These are phyloP conservation scores for Boletus hoseneyae DNA, from an alignment of 1,284 basidiomycete genomes.

Conservation along the genomic window DNA sequence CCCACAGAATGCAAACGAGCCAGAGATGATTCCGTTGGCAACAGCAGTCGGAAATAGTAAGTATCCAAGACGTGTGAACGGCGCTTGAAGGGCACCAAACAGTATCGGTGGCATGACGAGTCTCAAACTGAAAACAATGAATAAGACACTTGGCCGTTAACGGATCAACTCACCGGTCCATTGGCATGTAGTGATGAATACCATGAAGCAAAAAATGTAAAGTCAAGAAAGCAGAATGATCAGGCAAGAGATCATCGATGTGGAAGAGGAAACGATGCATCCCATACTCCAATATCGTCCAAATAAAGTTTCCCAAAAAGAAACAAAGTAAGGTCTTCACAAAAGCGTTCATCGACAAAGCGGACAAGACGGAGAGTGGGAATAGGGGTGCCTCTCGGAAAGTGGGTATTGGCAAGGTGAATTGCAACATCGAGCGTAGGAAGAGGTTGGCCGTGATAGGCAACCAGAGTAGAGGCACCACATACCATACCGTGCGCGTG, in stretches of 20 bases:
- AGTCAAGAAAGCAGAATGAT: constrained; percentile 75
- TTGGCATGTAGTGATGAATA: constrained; percentile 96
- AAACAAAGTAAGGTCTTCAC: constrained; percentile 62
- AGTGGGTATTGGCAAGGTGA: constrained; percentile 59
- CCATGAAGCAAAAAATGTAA: constrained; percentile 96
- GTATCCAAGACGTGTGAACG: constrained; percentile 89
- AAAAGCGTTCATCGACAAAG: constrained; percentile 47
- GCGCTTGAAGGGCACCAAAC: constrained; percentile 77
- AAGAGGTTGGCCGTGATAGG: constrained; percentile 86
- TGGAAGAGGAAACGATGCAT: constrained; percentile 99
- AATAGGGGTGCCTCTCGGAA: constrained; percentile 55
- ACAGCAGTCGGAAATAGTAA: constrained; percentile 78
- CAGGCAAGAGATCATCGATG: constrained; percentile 88
- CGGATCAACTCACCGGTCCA: constrained; percentile 66
- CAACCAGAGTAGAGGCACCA: constrained; percentile 90
- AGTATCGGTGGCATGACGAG: constrained; percentile 96
- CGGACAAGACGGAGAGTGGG: constrained; percentile 45
- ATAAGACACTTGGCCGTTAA: background rate
- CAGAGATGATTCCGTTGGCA: constrained; percentile 93
- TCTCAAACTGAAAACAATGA: constrained; percentile 55
- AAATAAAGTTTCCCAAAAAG: constrained; percentile 82
- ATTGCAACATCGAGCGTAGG: constrained; percentile 80
- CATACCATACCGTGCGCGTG: constrained; percentile 92
- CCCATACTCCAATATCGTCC: constrained; percentile 95
- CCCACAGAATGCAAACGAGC: constrained; percentile 88